Evolutionary conservation across 345 rosid species (phyloP).

Genomic region (Acer saccharum): DNA sequence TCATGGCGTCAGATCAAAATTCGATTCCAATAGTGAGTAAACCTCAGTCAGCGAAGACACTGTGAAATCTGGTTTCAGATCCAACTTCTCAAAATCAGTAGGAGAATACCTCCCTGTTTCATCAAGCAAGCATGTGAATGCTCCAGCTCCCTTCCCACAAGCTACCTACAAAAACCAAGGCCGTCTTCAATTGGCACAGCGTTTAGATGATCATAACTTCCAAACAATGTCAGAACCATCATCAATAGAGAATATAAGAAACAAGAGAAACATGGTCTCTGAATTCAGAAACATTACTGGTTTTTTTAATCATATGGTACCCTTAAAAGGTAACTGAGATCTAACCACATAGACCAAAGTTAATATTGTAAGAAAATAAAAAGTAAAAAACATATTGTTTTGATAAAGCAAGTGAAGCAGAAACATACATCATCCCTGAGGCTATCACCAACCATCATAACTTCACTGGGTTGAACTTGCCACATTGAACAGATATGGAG

Average conservation of each 20-base stretch:
- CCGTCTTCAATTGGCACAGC: background rate
- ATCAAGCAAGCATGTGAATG: conserved; percentile 90
- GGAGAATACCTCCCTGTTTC: conserved; percentile 64
- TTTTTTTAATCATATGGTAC: background rate
- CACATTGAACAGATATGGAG: conserved; percentile 85
- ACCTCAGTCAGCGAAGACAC: conserved; percentile 70
- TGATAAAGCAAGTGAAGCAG: background rate
- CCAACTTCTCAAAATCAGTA: conserved; percentile 50
- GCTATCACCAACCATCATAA: conserved; percentile 97
- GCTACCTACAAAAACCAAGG: conserved; percentile 53
- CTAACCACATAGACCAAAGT: background rate
- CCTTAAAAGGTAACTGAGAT: too few relatives aligned
- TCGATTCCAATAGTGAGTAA: conserved; percentile 56
- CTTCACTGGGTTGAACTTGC: conserved; percentile 78
- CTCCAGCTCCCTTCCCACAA: conserved; percentile 90
- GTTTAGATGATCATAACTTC: background rate
- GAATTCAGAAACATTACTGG: background rate
- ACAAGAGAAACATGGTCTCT: background rate
- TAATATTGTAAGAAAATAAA: background rate
- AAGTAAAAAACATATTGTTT: background rate
- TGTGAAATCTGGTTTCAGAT: conserved; percentile 71
- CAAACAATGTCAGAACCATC: background rate
- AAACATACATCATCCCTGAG: conserved; percentile 89
- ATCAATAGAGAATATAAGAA: background rate
- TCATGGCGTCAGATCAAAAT: conserved; percentile 65